phyloP scores from a whole-genome alignment of 768 basidiomycete genomes.

The Daedaleopsis nitida region DNA sequence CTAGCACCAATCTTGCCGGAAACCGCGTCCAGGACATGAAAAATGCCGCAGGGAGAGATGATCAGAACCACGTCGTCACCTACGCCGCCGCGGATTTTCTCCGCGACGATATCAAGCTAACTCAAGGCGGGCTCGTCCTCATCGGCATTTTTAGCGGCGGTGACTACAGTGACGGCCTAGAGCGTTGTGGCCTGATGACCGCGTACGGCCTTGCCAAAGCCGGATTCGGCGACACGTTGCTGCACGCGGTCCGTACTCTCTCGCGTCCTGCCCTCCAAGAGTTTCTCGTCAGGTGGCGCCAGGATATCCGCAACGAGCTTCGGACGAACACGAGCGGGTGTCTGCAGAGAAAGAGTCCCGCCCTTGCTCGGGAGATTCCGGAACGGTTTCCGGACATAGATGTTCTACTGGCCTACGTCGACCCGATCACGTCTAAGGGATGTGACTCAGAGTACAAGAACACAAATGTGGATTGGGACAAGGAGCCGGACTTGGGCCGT shows the following conservation, averaged over 20 bases:
- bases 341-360: conserved; percentile 62
- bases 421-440: conserved; percentile 71
- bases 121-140: conserved; percentile 69
- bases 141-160: conserved; percentile 88
- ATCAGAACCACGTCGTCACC: conserved; percentile 64
- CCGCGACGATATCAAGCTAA: conserved; percentile 54
- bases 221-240: conserved; percentile 75
- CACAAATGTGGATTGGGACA: conserved; percentile 45
- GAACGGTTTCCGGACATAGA: conserved; percentile 72
- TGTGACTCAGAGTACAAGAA: conserved; percentile 21
- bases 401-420: conserved; percentile 74
- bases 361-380: conserved; percentile 65
- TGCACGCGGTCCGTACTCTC: conserved; percentile 55
- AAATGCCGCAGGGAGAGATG: conserved; percentile 68
- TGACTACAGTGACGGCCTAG: conserved; percentile 79
- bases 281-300: conserved; percentile 67
- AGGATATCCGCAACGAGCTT: conserved; percentile 62
- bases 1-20: conserved; percentile 72
- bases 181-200: conserved; percentile 67
- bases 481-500: conserved; percentile 68
- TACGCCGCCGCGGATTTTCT: conserved; percentile 43
- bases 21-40: conserved; percentile 64
- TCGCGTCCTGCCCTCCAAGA: conserved; percentile 42
- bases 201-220: conserved; percentile 79
- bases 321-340: conserved; percentile 66